Percentiles rank a stretch among this genome's conserved stretches.
Evolutionary conservation across 176 grass and related monocot genomes (phyloP).

Genomic region (Saccharum officinarum): DNA sequence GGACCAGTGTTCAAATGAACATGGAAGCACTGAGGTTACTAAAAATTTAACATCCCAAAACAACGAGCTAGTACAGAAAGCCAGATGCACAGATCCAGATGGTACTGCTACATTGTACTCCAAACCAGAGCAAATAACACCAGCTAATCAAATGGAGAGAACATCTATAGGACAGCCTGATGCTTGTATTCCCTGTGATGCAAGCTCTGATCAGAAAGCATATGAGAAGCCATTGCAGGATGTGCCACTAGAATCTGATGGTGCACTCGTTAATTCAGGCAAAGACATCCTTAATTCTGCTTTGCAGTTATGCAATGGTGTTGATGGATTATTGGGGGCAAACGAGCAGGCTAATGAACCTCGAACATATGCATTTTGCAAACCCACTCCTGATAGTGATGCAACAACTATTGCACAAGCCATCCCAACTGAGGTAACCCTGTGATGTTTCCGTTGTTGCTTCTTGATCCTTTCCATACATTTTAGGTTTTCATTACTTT

Average conservation of each 20-base stretch:
- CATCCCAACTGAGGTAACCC: slow-evolving; percentile 31
- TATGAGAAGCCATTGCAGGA: slow-evolving; percentile 30
- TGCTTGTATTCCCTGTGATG: slow-evolving; percentile 9
- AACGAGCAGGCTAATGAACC: neutral
- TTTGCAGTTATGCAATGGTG: neutral
- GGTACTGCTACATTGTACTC: slow-evolving; percentile 13
- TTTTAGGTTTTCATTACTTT: neutral
- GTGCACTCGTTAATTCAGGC: slow-evolving; percentile 11
- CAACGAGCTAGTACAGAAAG: slow-evolving; percentile 30
- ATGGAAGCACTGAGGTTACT: slow-evolving; percentile 1
- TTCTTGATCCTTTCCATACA: neutral
- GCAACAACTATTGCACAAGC: neutral
- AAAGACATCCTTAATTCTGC: neutral
- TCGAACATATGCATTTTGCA: neutral
- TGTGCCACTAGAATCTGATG: slow-evolving; percentile 22
- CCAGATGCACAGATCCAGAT: slow-evolving; percentile 12
- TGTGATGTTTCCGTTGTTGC: neutral
- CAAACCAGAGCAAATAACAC: slow-evolving; percentile 22
- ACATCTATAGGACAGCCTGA: slow-evolving; percentile 16
- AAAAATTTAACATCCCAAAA: slow-evolving; percentile 33
- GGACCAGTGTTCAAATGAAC: slow-evolving; percentile 17
- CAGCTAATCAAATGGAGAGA: neutral
- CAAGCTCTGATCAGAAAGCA: slow-evolving; percentile 21
- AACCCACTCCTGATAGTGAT: slow-evolving; percentile 10
- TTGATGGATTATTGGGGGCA: slow-evolving; percentile 8